Evolutionary conservation across 2,329 filamentous ascomycete species (phyloP).

Genomic region (Chaetomium sp.): DNA sequence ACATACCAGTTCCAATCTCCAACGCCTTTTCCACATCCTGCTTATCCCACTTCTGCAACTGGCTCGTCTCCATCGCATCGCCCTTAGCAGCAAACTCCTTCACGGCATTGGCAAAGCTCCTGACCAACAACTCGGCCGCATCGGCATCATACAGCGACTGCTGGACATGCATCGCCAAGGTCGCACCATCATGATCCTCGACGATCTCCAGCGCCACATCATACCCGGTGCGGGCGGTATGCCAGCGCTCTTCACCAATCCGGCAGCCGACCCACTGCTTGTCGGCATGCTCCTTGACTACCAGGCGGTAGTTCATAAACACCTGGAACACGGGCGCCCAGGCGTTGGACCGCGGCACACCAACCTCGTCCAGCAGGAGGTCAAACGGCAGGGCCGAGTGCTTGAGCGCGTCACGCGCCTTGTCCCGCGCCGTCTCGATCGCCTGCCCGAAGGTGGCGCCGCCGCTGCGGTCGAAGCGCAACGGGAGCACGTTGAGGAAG

Average conservation of each 20-base stretch:
- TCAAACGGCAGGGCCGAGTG: background rate
- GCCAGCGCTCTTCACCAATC: background rate
- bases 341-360: background rate
- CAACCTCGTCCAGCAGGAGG: background rate
- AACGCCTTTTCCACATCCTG: background rate
- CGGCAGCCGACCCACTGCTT: background rate
- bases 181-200: background rate
- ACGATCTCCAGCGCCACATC: constrained; percentile 1
- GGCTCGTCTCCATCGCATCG: background rate
- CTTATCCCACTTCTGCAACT: constrained; percentile 7
- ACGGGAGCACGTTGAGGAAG: background rate
- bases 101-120: constrained; percentile 6
- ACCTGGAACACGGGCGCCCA: background rate
- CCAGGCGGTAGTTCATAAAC: background rate
- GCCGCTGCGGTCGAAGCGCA: background rate
- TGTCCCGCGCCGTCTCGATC: background rate
- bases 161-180: constrained; percentile 1
- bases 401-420: background rate
- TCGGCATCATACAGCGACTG: background rate
- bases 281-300: background rate
- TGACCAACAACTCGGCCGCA: background rate
- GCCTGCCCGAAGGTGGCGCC: background rate
- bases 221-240: background rate
- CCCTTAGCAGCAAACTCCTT: constrained; percentile 1
- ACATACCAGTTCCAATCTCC: constrained; percentile 4